These are phyloP conservation scores for Parathielavia hyrcaniae DNA, from an alignment of 495 filamentous ascomycete genomes.

Conservation along the genomic window DNA sequence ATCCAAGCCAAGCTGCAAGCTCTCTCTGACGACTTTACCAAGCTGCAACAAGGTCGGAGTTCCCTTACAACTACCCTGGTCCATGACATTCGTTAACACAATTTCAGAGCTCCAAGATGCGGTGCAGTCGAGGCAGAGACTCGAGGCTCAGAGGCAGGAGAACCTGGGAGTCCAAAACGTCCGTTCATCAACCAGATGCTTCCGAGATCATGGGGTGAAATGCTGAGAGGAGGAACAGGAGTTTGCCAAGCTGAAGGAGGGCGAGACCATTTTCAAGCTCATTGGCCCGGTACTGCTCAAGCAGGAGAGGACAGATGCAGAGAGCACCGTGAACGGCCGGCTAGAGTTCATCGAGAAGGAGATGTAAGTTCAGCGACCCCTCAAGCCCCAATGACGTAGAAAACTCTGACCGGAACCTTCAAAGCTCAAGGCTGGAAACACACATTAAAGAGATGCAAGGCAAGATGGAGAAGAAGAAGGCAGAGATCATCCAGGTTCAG, in stretches of 20 bases:
- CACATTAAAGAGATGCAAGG: conserved; percentile 73
- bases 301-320: conserved; percentile 82
- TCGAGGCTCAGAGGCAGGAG: conserved; percentile 91
- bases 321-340: conserved; percentile 80
- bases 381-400: not conserved
- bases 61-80: not conserved
- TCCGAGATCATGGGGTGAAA: not conserved
- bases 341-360: conserved; percentile 91
- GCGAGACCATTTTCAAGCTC: conserved; percentile 89
- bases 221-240: conserved; percentile 48
- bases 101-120: conserved; percentile 64
- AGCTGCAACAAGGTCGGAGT: conserved; percentile 67
- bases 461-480: conserved; percentile 73
- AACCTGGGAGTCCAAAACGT: conserved; percentile 84
- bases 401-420: not conserved
- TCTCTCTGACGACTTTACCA: conserved; percentile 80
- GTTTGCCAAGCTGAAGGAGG: conserved; percentile 68
- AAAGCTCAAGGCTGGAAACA: conserved; percentile 72
- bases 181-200: conserved; percentile 7
- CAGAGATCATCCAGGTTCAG: conserved; percentile 45
- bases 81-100: conserved; percentile 3
- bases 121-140: conserved; percentile 78
- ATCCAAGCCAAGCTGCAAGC: conserved; percentile 59
- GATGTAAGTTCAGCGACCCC: conserved; percentile 52
- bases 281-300: conserved; percentile 90